Base-by-base conservation (phyloP, 306 rosid species). In the Spatholobus suberectus region DNA sequence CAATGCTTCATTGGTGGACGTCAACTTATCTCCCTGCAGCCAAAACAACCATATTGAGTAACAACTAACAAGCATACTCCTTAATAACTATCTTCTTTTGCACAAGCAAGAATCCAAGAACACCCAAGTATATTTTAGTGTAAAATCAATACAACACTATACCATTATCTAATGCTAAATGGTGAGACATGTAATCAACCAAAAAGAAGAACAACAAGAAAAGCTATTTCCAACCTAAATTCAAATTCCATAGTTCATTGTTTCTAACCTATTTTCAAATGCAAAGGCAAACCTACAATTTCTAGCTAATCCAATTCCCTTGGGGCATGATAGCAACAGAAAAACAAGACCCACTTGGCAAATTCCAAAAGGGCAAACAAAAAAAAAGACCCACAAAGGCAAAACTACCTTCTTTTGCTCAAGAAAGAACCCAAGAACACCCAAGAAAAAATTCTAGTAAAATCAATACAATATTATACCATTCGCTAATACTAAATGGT, bases 1-100 rank as follows among this genome's bases (percentile, higher is more conserved):
- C 32, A 38, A 71, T 6, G 65, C 34, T 85, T 80, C 89, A 5
- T 83, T 66, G 0, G 71, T 14, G 7, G 81, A 73, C 8, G 43
- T 81, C 47, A 65, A 73, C 23, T 91, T 96, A 68, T 57, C 87
- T 69, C 46, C 92, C 97, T 91, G 86, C 75, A 85, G 13, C 6
- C 73, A 81, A 78, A 67, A 79, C 44, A 81, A 38, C 15, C 24
- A 69, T 29, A 29, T 63, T 40, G 38, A 37, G 41, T n/a, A 76
- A 72, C 41, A 34, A 68, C 51, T 12, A 69, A 69, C 21, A 15
- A 83, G 69, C 75, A 68, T 15, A 49, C 49, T 61, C 73, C 49
- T 26, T 4, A 55, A 27, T 38, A 6, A 26, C 26, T 4, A 17
- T 20, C 10, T 17, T 17, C 18, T 32, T 68, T 49, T 27, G 70